Conservation (phyloP, 768 basidiomycete genomes). For the Leccinum obscurum region DNA sequence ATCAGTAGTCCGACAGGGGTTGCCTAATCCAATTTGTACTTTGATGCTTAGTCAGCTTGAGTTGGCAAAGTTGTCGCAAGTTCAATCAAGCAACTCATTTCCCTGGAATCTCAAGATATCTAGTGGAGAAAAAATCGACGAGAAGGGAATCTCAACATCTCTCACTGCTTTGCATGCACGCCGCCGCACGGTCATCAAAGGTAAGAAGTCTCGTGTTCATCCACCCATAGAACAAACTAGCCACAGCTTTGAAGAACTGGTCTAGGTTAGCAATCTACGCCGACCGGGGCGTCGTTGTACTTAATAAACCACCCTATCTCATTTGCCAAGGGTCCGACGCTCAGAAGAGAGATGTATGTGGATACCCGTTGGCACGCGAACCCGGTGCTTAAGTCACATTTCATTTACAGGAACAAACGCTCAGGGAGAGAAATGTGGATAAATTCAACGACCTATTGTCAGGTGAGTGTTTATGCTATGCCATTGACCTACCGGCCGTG, state of each 20-base stretch:
- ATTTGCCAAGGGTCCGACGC: slow-evolving; percentile 47
- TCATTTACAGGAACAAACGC: slow-evolving; percentile 15
- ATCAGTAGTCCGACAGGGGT: too few relatives aligned
- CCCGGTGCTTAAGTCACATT: slow-evolving; percentile 1
- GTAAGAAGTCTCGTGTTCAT: slow-evolving; percentile 9
- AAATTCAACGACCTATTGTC: slow-evolving; percentile 40
- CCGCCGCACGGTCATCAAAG: slow-evolving; percentile 24
- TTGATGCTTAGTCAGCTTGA: background rate
- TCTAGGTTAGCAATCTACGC: slow-evolving; percentile 45
- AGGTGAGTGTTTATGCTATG: slow-evolving; percentile 27
- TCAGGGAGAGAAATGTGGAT: slow-evolving; percentile 26
- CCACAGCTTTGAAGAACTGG: slow-evolving; percentile 28
- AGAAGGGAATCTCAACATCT: background rate
- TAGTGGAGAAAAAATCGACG: background rate
- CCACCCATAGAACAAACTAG: background rate
- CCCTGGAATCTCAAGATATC: background rate
- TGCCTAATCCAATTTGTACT: background rate
- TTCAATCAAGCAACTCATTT: background rate
- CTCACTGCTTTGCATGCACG: slow-evolving; percentile 16
- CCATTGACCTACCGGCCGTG: slow-evolving; percentile 2
- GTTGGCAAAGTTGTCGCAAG: background rate
- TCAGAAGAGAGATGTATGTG: slow-evolving; percentile 25
- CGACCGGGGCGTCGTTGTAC: slow-evolving; percentile 52
- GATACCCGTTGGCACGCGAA: slow-evolving; percentile 2
- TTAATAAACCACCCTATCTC: slow-evolving; percentile 63